Conservation (phyloP, 2,329 filamentous ascomycete genomes). For the Trichoderma arundinaceum region DNA sequence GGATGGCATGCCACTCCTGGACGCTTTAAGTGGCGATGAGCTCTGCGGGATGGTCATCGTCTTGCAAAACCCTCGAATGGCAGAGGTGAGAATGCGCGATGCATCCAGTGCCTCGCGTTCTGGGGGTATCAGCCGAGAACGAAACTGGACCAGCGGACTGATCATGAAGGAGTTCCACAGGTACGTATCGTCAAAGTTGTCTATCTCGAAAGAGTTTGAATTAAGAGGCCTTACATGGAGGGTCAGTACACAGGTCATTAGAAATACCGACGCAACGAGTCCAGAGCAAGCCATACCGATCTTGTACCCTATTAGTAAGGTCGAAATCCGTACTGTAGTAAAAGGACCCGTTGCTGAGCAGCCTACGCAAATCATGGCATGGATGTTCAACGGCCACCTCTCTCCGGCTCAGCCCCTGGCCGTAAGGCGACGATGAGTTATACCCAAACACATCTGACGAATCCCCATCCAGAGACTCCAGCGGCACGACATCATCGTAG, state of each 20-base stretch:
- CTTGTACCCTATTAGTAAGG: conserved; percentile 88
- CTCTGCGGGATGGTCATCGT: conserved; percentile 84
- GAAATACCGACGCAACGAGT: background rate
- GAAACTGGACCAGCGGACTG: conserved; percentile 85
- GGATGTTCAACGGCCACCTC: conserved; percentile 83
- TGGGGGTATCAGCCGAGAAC: conserved; percentile 74
- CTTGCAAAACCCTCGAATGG: conserved; percentile 89
- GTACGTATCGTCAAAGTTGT: conserved; percentile 90
- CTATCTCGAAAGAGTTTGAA: conserved; percentile 81
- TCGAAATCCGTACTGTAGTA: conserved; percentile 99
- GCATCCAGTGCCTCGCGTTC: conserved; percentile 82
- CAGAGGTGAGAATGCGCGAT: conserved; percentile 87
- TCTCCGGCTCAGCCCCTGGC: conserved; percentile 61
- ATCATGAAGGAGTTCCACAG: conserved; percentile 99
- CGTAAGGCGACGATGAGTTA: conserved; percentile 49
- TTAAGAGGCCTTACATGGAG: conserved; percentile 67
- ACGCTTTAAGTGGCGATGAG: conserved; percentile 70
- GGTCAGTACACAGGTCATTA: conserved; percentile 30
- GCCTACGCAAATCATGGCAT: conserved; percentile 87
- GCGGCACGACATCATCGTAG: conserved; percentile 76
- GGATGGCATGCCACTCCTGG: conserved; percentile 75
- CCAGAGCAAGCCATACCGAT: conserved; percentile 61
- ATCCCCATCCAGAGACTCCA: conserved; percentile 60
- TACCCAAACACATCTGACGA: conserved; percentile 56
- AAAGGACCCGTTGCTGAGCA: conserved; percentile 91